phyloP scores from a whole-genome alignment of 1,284 basidiomycete species.

The Testicularia cyperi region DNA sequence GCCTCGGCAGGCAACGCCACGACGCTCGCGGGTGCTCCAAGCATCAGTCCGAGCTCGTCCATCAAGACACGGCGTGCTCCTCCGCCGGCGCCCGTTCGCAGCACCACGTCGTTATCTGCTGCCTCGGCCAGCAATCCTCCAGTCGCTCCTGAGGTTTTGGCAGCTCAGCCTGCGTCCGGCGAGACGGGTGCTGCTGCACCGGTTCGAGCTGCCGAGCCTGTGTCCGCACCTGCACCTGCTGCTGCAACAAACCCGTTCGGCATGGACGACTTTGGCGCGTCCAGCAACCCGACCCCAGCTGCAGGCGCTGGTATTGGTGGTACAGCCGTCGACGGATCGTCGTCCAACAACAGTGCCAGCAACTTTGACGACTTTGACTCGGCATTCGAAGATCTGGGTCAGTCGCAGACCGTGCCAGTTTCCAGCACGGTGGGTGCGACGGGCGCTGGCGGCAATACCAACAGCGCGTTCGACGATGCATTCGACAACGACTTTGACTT shows the following conservation, averaged over 20 bases:
- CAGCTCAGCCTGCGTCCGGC: conserved; percentile 8
- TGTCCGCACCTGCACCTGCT: conserved; percentile 3
- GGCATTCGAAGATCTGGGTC: conserved; percentile 56
- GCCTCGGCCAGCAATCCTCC: conserved; percentile 10
- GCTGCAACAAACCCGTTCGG: conserved; percentile 36
- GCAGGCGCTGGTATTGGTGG: neutral
- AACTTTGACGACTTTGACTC: conserved; percentile 58
- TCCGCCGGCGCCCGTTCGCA: conserved; percentile 46
- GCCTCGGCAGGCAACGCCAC: neutral
- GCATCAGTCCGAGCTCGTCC: conserved; percentile 25
- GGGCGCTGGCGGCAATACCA: neutral
- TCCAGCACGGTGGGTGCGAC: conserved; percentile 5
- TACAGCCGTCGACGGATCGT: conserved; percentile 1
- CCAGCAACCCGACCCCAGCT: too few relatives aligned
- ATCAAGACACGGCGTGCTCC: conserved; percentile 49
- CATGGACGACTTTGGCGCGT: conserved; percentile 27
- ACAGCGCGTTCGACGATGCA: conserved; percentile 42
- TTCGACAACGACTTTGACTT: conserved; percentile 56
- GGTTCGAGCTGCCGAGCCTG: conserved; percentile 4
- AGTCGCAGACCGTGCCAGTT: conserved; percentile 36
- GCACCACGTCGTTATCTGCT: conserved; percentile 15
- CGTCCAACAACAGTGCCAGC: conserved; percentile 18
- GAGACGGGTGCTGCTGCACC: conserved; percentile 1
- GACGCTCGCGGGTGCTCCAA: conserved; percentile 1
- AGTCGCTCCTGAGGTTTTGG: conserved; percentile 7